Evolutionary conservation across 2,329 filamentous ascomycete species (phyloP).

Genomic region (Alternaria arbusti): DNA sequence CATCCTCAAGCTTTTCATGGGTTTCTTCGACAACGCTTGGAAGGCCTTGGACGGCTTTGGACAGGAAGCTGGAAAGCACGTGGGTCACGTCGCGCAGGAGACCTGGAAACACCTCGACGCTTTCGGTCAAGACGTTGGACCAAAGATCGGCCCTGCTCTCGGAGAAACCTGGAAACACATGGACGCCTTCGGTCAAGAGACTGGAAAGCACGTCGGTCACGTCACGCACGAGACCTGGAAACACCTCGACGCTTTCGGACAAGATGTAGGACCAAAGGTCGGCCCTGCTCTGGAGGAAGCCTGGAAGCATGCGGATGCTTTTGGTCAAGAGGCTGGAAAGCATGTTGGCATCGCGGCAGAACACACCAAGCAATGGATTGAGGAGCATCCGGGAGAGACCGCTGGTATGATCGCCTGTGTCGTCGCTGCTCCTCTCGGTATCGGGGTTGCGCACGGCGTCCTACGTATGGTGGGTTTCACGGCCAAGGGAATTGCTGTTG

Average conservation of each 20-base stretch:
- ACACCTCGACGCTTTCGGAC: slow-evolving; percentile 4
- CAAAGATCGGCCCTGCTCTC: slow-evolving; percentile 1
- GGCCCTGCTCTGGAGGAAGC: slow-evolving; percentile 4
- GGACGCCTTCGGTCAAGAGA: slow-evolving; percentile 7
- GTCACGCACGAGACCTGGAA: not conserved
- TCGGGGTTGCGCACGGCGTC: not conserved
- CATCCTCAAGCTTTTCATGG: not conserved
- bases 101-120: not conserved
- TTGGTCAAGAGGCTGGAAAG: slow-evolving; percentile 10
- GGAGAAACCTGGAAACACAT: slow-evolving; percentile 12
- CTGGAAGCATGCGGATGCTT: slow-evolving; percentile 6
- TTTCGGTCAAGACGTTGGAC: slow-evolving; percentile 11
- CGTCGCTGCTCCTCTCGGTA: slow-evolving; percentile 8
- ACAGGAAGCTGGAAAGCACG: slow-evolving; percentile 3
- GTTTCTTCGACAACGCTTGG: slow-evolving; percentile 3
- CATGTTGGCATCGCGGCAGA: not conserved
- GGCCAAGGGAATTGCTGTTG: slow-evolving; percentile 15
- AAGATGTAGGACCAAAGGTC: slow-evolving; percentile 4
- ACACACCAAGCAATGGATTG: slow-evolving; percentile 16
- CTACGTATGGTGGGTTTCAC: slow-evolving; percentile 17
- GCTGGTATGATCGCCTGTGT: slow-evolving; percentile 13
- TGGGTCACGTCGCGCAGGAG: not conserved
- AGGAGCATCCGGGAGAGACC: slow-evolving; percentile 11
- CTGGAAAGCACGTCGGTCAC: not conserved
- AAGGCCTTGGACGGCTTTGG: slow-evolving; percentile 2